Conservation (phyloP, 352 stramenopile species). For the Phytopythium aichiense region DNA sequence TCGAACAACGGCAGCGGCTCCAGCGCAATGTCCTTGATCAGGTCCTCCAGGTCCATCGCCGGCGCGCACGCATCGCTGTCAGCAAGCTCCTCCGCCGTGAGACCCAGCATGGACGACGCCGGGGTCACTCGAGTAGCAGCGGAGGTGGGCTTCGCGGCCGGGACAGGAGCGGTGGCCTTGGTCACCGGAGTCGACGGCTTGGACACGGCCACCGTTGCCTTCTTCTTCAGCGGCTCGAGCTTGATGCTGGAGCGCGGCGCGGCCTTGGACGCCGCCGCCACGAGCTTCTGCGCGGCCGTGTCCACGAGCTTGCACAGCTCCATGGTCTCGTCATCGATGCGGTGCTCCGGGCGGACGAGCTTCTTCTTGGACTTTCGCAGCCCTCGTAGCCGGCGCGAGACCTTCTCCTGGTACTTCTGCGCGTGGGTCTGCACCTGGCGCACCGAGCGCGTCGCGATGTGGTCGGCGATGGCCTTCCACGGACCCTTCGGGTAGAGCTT, state of each 20-base stretch:
- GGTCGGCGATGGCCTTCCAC: conserved; percentile 69
- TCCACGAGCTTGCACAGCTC: conserved; percentile 55
- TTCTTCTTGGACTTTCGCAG: conserved; percentile 74
- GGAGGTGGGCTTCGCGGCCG: neutral
- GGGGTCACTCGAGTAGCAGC: neutral
- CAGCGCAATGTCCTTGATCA: conserved; percentile 35
- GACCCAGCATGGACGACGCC: neutral
- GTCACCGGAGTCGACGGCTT: neutral
- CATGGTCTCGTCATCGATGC: conserved; percentile 59
- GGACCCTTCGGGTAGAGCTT: conserved; percentile 64
- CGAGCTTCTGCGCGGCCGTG: conserved; percentile 40
- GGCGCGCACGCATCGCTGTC: conserved; percentile 4
- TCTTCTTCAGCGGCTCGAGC: conserved; percentile 25
- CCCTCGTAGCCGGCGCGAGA: conserved; percentile 54
- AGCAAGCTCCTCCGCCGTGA: conserved; percentile 2
- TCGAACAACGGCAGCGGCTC: conserved; percentile 38
- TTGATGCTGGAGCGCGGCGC: conserved; percentile 15
- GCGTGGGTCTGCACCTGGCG: conserved; percentile 71
- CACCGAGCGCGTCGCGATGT: conserved; percentile 66
- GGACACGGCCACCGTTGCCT: conserved; percentile 4
- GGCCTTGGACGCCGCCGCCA: conserved; percentile 20
- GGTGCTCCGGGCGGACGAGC: conserved; percentile 48
- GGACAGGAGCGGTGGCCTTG: neutral
- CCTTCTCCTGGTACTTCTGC: conserved; percentile 80
- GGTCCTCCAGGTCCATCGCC: conserved; percentile 14